Base-by-base conservation (phyloP, 768 basidiomycete species). In the Daedaleopsis nitida region DNA sequence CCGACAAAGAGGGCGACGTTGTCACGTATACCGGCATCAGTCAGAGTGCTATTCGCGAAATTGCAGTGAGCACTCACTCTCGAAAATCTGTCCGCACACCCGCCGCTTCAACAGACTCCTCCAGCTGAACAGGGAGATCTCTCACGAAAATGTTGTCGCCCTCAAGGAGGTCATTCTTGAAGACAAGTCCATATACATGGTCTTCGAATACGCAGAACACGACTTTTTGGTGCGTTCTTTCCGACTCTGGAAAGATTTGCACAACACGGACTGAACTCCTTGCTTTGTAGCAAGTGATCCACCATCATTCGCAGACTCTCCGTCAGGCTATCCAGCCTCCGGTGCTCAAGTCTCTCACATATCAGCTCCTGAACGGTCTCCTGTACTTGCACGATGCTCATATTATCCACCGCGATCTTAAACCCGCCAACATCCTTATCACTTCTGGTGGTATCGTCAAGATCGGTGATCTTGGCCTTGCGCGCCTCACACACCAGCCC, bases 121-220 rank as follows among this genome's bases (percentile, higher is more conserved):
- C 16, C 67, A 95, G 92, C 77, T 96, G 66, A 96, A 96, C 74
- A 82, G 91, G 52, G 95, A 96, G 70, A 91, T 95, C 38, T 80
- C 84, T 57, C 94, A 96, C 72, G 91, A 92, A 73, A 98, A 99
- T 68, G 78, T 99, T 1, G 93, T 94, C 10, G 85, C 93, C 0
- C 83, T 99, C 43, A 86, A 90, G 67, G 96, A 98, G 72, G 96
- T 98, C 43, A 95, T 99, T 57, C 78, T 99, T 27, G 96, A 99
- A 72, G 97, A 98, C 66, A 98, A 98, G 74, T 94, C 94, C 1
- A 98, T 99, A 64, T 97, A 95, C 73, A 98, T 99, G 94, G 95
- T 98, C 14, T 98, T 99, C 66, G 96, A 98, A 67, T 99, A 97
- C 68, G 96, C 96, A 7, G 97, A 98, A 70, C 97, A 99, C 70